phyloP scores from a whole-genome alignment of 169 alveolate genomes.

The Cryptosporidium viatorum region DNA sequence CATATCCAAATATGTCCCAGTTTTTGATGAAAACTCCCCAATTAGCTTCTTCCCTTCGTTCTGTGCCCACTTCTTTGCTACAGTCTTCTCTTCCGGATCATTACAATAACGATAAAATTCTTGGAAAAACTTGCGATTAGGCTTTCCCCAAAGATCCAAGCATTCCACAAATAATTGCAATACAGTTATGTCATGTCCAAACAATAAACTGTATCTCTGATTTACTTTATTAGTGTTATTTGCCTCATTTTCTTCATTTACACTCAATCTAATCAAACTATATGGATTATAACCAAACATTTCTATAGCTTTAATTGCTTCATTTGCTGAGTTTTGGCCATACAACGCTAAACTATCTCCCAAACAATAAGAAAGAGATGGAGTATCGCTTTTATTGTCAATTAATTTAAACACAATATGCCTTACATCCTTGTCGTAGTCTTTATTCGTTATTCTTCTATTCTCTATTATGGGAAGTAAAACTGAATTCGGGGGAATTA shows the following conservation, averaged over 20 bases:
- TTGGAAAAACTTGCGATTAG: constrained; percentile 69
- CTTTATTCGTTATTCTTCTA: constrained; percentile 67
- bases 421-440: constrained; percentile 74
- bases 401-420: constrained; percentile 70
- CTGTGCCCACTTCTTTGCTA: constrained; percentile 55
- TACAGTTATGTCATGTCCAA: constrained; percentile 64
- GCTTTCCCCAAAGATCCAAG: constrained; percentile 76
- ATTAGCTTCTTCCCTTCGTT: constrained; percentile 64
- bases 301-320: constrained; percentile 45
- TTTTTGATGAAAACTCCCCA: constrained; percentile 48
- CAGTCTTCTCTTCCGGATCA: constrained; percentile 64
- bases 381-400: constrained; percentile 1
- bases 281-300: constrained; percentile 45
- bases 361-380: constrained; percentile 12
- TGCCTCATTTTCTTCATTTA: constrained; percentile 25
- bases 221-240: constrained; percentile 23
- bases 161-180: constrained; percentile 75
- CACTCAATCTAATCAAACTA: constrained; percentile 20
- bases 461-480: constrained; percentile 57
- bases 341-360: constrained; percentile 77
- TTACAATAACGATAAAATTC: constrained; percentile 55
- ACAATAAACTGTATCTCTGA: constrained; percentile 39
- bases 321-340: constrained; percentile 64
- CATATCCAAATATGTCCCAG: constrained; percentile 73
- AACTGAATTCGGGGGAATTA: constrained; percentile 74